Evolutionary conservation across 2,329 filamentous ascomycete species (phyloP).

Genomic region (Xylariaceae sp.): DNA sequence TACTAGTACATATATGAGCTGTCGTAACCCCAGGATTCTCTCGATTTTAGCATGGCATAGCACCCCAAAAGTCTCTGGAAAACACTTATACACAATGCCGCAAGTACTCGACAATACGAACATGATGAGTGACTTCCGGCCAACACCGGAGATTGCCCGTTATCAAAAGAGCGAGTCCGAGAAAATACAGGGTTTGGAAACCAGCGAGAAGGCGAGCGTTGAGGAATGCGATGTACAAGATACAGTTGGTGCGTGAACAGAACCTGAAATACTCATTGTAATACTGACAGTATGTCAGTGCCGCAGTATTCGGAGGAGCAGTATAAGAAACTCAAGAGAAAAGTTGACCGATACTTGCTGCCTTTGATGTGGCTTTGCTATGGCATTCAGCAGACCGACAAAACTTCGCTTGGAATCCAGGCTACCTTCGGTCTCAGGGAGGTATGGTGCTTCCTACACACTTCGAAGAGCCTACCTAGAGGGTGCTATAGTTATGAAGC

Average conservation of each 20-base stretch:
- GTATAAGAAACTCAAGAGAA: conserved; percentile 48
- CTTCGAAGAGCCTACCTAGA: no score
- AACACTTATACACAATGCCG: conserved; percentile 15
- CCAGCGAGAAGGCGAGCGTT: conserved; percentile 36
- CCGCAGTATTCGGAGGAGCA: conserved; percentile 46
- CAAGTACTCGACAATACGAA: conserved; percentile 32
- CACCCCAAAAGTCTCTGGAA: neutral
- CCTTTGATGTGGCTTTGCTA: conserved; percentile 58
- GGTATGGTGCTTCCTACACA: conserved; percentile 28
- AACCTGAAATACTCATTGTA: neutral
- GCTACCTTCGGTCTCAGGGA: conserved; percentile 48
- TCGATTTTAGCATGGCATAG: neutral
- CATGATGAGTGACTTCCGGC: conserved; percentile 30
- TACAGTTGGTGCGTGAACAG: conserved; percentile 24
- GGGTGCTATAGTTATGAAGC: no score
- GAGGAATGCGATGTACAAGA: conserved; percentile 31
- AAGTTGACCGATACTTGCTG: conserved; percentile 53
- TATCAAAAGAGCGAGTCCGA: conserved; percentile 30
- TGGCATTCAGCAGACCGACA: conserved; percentile 57
- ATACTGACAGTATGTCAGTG: conserved; percentile 6
- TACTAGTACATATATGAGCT: conserved; percentile 4
- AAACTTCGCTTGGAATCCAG: conserved; percentile 50
- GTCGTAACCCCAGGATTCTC: neutral
- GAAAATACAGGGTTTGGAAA: conserved; percentile 23
- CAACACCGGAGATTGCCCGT: conserved; percentile 24